Evolutionary conservation across 225 moss, liverwort and hornwort species (phyloP).

Genomic region (Anthoceros angustus): DNA sequence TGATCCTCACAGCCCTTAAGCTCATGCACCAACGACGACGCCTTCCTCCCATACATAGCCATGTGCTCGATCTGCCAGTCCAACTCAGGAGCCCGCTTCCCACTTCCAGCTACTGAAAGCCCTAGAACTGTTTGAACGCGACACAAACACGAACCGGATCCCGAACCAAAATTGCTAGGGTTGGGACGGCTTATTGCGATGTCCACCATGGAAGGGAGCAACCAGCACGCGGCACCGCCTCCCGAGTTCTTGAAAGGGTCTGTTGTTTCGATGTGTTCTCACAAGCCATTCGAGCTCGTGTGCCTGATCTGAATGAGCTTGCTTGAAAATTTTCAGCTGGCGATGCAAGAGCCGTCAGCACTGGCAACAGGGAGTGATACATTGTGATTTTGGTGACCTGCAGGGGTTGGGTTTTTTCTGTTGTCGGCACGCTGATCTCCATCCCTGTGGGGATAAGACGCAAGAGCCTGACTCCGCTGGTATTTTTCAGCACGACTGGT

Average conservation of each 20-base stretch:
- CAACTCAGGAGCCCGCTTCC: not conserved
- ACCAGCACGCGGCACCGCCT: not conserved
- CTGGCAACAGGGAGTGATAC: not conserved
- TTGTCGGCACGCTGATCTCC: slow-evolving; percentile 49
- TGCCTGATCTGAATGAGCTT: no score
- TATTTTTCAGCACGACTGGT: slow-evolving; percentile 75
- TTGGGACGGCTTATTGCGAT: not conserved
- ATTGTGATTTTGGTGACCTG: not conserved
- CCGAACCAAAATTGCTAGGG: not conserved
- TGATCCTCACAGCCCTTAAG: not conserved
- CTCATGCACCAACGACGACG: not conserved
- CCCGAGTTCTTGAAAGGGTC: not conserved
- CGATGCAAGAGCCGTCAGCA: not conserved
- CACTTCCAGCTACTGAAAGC: not conserved
- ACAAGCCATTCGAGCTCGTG: no score
- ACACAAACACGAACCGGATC: not conserved
- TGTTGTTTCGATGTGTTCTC: not conserved
- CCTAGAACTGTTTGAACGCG: not conserved
- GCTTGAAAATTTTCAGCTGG: not conserved
- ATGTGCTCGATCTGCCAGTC: not conserved
- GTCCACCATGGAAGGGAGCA: not conserved
- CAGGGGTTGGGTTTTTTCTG: slow-evolving; percentile 83
- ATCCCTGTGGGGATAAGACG: slow-evolving; percentile 60
- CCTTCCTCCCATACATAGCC: not conserved
- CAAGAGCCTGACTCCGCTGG: slow-evolving; percentile 59